Evolutionary conservation across 1,284 basidiomycete species (phyloP).

Genomic region (Anthracocystis walkeri): DNA sequence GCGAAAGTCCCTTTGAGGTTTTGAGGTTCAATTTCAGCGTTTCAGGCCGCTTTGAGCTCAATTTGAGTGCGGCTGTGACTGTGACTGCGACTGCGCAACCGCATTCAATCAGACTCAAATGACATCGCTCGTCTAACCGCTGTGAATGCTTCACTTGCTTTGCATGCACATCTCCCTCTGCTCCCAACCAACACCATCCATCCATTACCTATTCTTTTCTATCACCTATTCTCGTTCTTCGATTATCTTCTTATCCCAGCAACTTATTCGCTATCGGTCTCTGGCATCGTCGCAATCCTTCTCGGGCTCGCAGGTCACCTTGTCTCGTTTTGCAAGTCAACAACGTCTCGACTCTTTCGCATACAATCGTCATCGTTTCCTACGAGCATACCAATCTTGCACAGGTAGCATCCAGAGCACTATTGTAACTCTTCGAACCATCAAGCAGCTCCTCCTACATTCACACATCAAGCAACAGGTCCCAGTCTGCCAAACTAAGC

Average conservation of each 20-base stretch:
- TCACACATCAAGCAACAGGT: background rate
- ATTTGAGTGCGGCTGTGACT: too few relatives aligned
- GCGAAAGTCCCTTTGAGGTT: background rate
- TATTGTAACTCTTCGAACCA: too few relatives aligned
- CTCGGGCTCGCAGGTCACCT: slow-evolving; percentile 12
- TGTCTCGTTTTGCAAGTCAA: slow-evolving; percentile 12
- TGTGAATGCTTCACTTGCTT: too few relatives aligned
- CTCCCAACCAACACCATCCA: slow-evolving; percentile 2
- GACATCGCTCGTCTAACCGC: background rate
- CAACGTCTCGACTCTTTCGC: slow-evolving; percentile 11
- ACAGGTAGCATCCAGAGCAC: slow-evolving; percentile 2
- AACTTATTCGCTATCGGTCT: background rate
- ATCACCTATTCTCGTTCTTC: background rate
- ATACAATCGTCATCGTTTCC: slow-evolving; percentile 13
- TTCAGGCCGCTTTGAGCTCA: background rate
- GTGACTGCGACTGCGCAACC: background rate
- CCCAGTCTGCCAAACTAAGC: background rate
- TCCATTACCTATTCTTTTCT: background rate
- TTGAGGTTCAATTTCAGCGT: background rate
- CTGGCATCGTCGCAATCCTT: slow-evolving; percentile 2
- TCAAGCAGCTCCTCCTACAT: background rate
- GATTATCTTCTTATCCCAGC: background rate
- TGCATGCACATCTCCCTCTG: too few relatives aligned
- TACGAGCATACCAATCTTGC: slow-evolving; percentile 9
- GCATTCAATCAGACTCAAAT: background rate